Evolutionary conservation across 257 asterid species (phyloP).

Genomic region (Ilex aquifolium): DNA sequence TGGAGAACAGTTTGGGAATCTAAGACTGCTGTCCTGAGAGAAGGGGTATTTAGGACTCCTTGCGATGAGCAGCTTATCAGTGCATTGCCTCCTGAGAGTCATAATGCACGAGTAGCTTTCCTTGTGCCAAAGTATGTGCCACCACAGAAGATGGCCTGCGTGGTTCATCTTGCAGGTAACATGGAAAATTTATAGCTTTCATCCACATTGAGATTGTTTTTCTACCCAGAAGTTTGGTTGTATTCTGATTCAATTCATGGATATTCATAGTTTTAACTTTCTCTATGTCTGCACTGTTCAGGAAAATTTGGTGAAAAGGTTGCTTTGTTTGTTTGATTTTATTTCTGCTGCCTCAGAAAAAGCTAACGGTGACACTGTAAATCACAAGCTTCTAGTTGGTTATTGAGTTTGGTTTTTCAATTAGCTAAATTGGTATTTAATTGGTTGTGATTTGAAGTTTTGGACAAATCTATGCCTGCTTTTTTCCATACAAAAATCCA

Average conservation of each 20-base stretch:
- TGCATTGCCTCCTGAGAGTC: constrained; percentile 95
- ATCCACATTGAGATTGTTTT: background rate
- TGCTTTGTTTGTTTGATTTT: no score
- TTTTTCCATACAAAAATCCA: no score
- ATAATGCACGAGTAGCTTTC: constrained; percentile 77
- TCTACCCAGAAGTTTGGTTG: no score
- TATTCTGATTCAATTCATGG: background rate
- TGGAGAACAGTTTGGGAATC: constrained; percentile 96
- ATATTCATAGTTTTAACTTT: background rate
- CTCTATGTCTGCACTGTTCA: background rate
- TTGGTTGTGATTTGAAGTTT: no score
- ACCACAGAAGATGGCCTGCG: constrained; percentile 75
- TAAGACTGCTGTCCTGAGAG: constrained; percentile 60
- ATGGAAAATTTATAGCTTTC: background rate
- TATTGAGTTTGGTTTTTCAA: no score
- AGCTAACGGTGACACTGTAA: no score
- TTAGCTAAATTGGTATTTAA: no score
- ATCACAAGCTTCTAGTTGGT: no score
- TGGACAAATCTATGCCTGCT: no score
- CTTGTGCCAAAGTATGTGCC: constrained; percentile 62
- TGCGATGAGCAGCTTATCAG: constrained; percentile 63
- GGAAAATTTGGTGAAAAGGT: no score
- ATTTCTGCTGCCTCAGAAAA: no score
- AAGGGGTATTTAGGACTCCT: constrained; percentile 85
- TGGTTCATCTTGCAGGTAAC: constrained; percentile 96